Percentiles rank a stretch among this genome's conserved stretches.
These are phyloP conservation scores for Myxozyma lipomycoides DNA, from an alignment of 805 yeast species.

Conservation along the genomic window DNA sequence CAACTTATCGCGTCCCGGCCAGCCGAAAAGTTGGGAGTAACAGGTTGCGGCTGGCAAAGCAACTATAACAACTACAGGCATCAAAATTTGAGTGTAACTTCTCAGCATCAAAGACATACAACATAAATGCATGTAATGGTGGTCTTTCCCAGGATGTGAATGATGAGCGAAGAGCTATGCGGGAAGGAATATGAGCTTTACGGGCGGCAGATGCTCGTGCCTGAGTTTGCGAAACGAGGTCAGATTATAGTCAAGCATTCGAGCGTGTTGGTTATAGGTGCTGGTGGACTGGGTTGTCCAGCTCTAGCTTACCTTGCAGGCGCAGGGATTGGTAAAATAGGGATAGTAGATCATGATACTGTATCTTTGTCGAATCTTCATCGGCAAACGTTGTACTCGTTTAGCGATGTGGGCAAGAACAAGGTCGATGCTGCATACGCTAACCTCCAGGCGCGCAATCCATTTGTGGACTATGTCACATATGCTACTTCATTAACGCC, in stretches of 20 bases:
- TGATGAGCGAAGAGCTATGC: background rate
- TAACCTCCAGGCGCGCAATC: slow-evolving; percentile 49
- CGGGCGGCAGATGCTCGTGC: slow-evolving; percentile 94
- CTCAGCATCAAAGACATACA: too few relatives aligned
- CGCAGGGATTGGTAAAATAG: slow-evolving; percentile 76
- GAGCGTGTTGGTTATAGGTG: slow-evolving; percentile 77
- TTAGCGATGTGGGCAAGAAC: slow-evolving; percentile 58
- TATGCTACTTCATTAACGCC: slow-evolving; percentile 32
- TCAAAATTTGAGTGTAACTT: too few relatives aligned
- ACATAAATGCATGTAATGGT: too few relatives aligned
- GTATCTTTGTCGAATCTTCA: slow-evolving; percentile 87
- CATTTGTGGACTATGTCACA: slow-evolving; percentile 51
- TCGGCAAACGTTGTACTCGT: slow-evolving; percentile 78
- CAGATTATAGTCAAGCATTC: slow-evolving; percentile 60
- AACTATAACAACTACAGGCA: too few relatives aligned
- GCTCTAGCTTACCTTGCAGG: slow-evolving; percentile 79
- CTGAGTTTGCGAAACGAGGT: slow-evolving; percentile 55
- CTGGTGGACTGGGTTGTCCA: slow-evolving; percentile 96
- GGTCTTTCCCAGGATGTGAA: background rate
- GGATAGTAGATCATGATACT: slow-evolving; percentile 80
- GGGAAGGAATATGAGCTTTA: slow-evolving; percentile 74
- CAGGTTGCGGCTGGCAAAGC: too few relatives aligned
- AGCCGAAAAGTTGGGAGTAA: too few relatives aligned
- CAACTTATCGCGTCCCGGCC: too few relatives aligned
- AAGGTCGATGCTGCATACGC: slow-evolving; percentile 74